These are phyloP conservation scores for Erythrophleum ivorense DNA, from an alignment of 331 rosid species.

Conservation along the genomic window DNA sequence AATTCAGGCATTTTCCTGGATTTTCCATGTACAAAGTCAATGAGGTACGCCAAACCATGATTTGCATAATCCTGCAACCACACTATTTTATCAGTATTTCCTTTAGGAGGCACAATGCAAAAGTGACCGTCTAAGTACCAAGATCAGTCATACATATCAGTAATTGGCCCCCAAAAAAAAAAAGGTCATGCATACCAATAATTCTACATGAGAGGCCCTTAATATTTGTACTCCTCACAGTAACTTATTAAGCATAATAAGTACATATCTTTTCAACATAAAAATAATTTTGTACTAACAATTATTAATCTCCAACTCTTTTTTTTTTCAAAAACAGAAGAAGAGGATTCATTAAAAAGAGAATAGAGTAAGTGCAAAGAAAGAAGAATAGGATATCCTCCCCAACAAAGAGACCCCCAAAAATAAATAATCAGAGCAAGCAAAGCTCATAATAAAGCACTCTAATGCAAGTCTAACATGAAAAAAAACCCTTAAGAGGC, in stretches of 20 bases:
- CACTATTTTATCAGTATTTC: conserved; percentile 39
- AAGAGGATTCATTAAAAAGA: neutral
- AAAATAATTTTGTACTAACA: neutral
- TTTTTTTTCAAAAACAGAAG: neutral
- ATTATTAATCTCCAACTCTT: conserved; percentile 3
- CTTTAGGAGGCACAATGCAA: conserved; percentile 7
- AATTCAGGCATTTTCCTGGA: conserved; percentile 56
- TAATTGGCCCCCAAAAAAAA: neutral
- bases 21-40: conserved; percentile 64
- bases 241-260: neutral
- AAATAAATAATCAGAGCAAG: neutral
- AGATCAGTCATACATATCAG: conserved; percentile 19
- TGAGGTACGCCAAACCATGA: conserved; percentile 68
- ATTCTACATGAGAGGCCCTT: conserved; percentile 18
- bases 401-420: neutral
- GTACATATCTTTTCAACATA: conserved; percentile 9
- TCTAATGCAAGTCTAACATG: neutral
- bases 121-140: neutral
- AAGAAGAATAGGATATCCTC: neutral
- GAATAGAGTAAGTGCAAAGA: neutral
- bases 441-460: neutral
- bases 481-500: neutral
- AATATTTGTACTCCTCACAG: neutral
- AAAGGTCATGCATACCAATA: conserved; percentile 15
- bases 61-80: conserved; percentile 70